These are phyloP conservation scores for Talaromyces marneffei DNA, from an alignment of 2,329 filamentous ascomycete species.

Conservation along the genomic window DNA sequence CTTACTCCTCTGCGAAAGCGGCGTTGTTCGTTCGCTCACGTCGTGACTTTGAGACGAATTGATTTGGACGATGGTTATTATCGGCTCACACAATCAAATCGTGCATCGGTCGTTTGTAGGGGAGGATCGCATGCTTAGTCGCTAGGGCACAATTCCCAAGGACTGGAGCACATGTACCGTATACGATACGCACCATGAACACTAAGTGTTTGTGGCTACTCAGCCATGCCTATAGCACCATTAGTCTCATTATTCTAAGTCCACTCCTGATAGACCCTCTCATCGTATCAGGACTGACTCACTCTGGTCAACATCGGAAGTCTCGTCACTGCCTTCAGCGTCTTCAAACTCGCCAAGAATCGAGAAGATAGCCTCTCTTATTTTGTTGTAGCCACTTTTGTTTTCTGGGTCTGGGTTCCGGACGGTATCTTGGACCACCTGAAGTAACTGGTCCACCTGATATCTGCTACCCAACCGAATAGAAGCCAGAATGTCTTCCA, in stretches of 20 bases:
- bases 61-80: not conserved
- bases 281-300: not conserved
- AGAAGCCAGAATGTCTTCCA: constrained; percentile 24
- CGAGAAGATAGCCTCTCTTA: constrained; percentile 14
- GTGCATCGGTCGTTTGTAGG: not conserved
- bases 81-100: not conserved
- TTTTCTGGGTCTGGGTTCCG: constrained; percentile 10
- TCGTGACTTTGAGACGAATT: not conserved
- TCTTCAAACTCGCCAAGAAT: constrained; percentile 8
- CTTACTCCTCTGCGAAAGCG: not conserved
- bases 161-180: not conserved
- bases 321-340: constrained; percentile 9
- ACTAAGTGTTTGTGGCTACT: not conserved
- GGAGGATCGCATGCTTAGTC: not conserved
- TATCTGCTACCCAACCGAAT: constrained; percentile 21
- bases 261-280: not conserved
- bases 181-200: not conserved
- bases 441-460: constrained; percentile 22
- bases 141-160: not conserved
- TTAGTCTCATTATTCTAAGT: not conserved
- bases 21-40: not conserved
- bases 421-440: constrained; percentile 24
- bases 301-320: constrained; percentile 5
- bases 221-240: not conserved
- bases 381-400: constrained; percentile 2